Evolutionary conservation across 352 stramenopile species (phyloP).

Genomic region (Globisporangium perplexum): DNA sequence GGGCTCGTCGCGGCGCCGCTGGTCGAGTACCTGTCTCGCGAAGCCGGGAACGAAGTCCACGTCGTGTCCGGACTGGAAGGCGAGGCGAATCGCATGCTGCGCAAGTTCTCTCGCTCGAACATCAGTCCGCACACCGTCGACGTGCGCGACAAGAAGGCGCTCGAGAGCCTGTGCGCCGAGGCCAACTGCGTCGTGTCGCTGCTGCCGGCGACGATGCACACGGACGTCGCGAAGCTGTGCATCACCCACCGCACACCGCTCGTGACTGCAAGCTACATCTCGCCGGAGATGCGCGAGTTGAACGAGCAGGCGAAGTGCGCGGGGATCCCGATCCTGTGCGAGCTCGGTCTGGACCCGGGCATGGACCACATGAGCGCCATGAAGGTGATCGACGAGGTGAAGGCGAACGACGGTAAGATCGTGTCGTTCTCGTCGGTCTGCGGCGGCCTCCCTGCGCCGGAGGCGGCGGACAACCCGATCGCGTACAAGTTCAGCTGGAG

Average conservation of each 20-base stretch:
- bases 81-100: constrained; percentile 63
- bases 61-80: constrained; percentile 70
- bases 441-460: constrained; percentile 91
- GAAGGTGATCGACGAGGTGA: constrained; percentile 95
- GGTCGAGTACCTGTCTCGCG: constrained; percentile 81
- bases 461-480: constrained; percentile 94
- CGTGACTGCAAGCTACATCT: constrained; percentile 96
- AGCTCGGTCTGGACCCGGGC: constrained; percentile 94
- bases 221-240: constrained; percentile 82
- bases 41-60: constrained; percentile 61
- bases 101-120: constrained; percentile 60
- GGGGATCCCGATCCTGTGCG: constrained; percentile 92
- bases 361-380: constrained; percentile 97
- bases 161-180: constrained; percentile 63
- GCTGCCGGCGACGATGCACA: constrained; percentile 93
- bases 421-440: constrained; percentile 93
- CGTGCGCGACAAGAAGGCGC: constrained; percentile 52
- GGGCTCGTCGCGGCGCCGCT: constrained; percentile 81
- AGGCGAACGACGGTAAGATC: constrained; percentile 85
- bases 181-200: constrained; percentile 94
- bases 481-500: constrained; percentile 98
- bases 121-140: constrained; percentile 78
- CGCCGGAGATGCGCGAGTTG: constrained; percentile 88
- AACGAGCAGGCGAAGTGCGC: constrained; percentile 61
- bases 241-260: constrained; percentile 85